Conservation (phyloP, 2,329 filamentous ascomycete genomes). For the Neophaeococcomyces mojaviensis region DNA sequence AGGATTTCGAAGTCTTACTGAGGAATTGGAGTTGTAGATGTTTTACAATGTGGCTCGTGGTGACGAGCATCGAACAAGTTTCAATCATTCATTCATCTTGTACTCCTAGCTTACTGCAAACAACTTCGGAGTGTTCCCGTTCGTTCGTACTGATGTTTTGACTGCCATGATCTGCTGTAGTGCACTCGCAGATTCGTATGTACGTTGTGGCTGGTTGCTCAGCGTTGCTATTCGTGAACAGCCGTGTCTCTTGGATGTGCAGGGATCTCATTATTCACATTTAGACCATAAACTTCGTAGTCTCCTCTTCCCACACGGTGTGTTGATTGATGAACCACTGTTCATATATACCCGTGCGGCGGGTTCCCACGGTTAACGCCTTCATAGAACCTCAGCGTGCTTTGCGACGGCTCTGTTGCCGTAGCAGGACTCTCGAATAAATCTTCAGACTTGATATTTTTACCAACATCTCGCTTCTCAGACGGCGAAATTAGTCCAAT, state of each 20-base stretch:
- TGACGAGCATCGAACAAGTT: neutral
- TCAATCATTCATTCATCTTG: neutral
- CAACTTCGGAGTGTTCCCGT: too few species aligned
- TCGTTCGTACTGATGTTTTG: too few species aligned
- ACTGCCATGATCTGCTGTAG: too few species aligned
- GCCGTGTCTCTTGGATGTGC: too few species aligned
- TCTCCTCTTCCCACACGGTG: too few species aligned
- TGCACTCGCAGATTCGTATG: too few species aligned
- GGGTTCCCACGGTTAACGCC: neutral
- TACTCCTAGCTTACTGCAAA: too few species aligned
- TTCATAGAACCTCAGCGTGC: conserved; percentile 6
- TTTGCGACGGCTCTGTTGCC: neutral
- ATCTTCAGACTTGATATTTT: neutral
- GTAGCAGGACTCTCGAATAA: neutral
- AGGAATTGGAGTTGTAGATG: conserved; percentile 21
- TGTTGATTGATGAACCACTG: too few species aligned
- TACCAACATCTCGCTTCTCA: neutral
- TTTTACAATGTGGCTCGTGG: neutral
- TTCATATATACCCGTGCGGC: conserved; percentile 2
- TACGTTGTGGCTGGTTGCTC: too few species aligned
- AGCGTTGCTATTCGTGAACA: too few species aligned
- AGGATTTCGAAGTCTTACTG: conserved; percentile 53
- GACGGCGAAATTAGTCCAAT: neutral
- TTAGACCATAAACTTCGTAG: too few species aligned
- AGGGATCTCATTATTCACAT: too few species aligned